Evolutionary conservation across 2,329 filamentous ascomycete genomes (phyloP), one percentile per base, ranked within the genome.

Genomic region (Lachnellula occidentalis): DNA sequence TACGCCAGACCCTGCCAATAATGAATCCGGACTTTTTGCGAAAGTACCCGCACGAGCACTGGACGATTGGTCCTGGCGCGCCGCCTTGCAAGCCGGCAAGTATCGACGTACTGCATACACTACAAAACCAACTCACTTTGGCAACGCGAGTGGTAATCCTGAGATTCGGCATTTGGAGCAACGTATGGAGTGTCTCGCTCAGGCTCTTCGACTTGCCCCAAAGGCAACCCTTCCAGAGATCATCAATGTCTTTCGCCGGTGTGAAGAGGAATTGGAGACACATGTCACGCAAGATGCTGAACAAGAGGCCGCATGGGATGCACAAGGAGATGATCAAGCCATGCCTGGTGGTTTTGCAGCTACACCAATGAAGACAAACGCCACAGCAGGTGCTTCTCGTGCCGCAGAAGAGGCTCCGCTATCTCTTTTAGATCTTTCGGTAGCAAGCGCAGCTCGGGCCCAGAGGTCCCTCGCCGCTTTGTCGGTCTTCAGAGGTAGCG

Each of bases 1-100:
- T 9, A 52, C 51, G 21, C 55, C 57, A 14, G 56, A 65, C 9
- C 57, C 64, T 27, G 55, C 61, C 19, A 49, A 60, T 7, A 52
- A 56, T 4, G 49, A 53, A 5, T 46, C 57, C 5, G 67, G 64
- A 8, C 56, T 68, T n/a, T 47, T 60, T 24, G 64, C 64, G 24
- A 60, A 64, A 45, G 39, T 52, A 1, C 58, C 64, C 22, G 61
- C 59, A 21, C 60, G 58, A 19, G 52, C 54, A 17, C 64, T 71
- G 14, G 86, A 90, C 61, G 79, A 87, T 55, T 86, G 87, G 70
- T 87, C 87, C 1, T 94, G 89, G 89, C 83, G 82, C 56, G 88
- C 88, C 6, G 88, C 89, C 4, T 76, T 92, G 43, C 80, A 86
- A 62, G 87, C 88, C n/a, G 89, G 89, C 15, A 85, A 87, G 57